A percentile compares a stretch with the other conserved stretches of the same genome.
These are phyloP conservation scores for Mycosphaerella arachidis DNA, from an alignment of 2,329 filamentous ascomycete species.

Conservation along the genomic window DNA sequence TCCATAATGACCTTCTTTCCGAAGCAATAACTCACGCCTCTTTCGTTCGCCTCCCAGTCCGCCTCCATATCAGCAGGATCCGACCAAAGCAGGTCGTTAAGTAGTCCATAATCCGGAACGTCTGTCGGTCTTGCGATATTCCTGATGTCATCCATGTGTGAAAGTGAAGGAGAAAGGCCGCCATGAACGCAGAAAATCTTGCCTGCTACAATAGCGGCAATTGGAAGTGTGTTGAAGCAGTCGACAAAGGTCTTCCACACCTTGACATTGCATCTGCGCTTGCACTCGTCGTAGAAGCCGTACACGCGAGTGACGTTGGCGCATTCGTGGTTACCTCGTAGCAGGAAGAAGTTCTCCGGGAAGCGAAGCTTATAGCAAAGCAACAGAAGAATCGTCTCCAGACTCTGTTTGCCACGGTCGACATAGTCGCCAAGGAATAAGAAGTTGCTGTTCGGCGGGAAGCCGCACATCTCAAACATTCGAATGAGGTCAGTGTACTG, in stretches of 20 bases:
- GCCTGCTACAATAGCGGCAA: slow-evolving; percentile 91
- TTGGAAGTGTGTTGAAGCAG: slow-evolving; percentile 91
- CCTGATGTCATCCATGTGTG: slow-evolving; percentile 97
- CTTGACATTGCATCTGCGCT: slow-evolving; percentile 92
- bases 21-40: slow-evolving; percentile 97
- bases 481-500: slow-evolving; percentile 95
- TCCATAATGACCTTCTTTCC: slow-evolving; percentile 97
- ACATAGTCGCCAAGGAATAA: slow-evolving; percentile 95
- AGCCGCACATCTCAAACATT: slow-evolving; percentile 98
- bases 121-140: slow-evolving; percentile 94
- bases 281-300: slow-evolving; percentile 98
- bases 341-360: slow-evolving; percentile 93
- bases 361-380: slow-evolving; percentile 97
- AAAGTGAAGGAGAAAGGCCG: slow-evolving; percentile 82
- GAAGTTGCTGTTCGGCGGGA: slow-evolving; percentile 86
- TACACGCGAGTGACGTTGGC: slow-evolving; percentile 94
- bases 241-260: slow-evolving; percentile 98
- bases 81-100: slow-evolving; percentile 95
- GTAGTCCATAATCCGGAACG: slow-evolving; percentile 89
- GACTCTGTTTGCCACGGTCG: slow-evolving; percentile 89
- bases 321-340: slow-evolving; percentile 94
- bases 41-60: slow-evolving; percentile 96
- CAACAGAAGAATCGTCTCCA: slow-evolving; percentile 88
- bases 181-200: slow-evolving; percentile 99
- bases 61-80: slow-evolving; percentile 93